Evolutionary conservation across 2,329 filamentous ascomycete species (phyloP).

Genomic region (Taxawa tesnikishii): DNA sequence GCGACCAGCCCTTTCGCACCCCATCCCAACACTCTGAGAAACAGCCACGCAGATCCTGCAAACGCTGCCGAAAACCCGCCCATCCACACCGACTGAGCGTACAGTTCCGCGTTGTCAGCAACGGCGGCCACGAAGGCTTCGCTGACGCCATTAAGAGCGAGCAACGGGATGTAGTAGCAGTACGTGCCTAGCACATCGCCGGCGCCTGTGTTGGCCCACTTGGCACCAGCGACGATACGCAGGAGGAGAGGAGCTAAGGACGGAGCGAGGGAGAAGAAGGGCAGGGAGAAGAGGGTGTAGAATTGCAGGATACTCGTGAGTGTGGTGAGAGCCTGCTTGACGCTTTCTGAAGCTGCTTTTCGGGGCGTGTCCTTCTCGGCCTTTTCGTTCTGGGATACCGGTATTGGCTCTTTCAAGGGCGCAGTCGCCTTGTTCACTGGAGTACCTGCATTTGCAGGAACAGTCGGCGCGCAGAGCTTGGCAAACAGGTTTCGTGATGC

Average conservation of each 20-base stretch:
- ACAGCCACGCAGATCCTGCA: constrained; percentile 59
- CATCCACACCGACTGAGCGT: constrained; percentile 76
- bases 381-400: constrained; percentile 15
- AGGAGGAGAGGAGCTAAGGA: constrained; percentile 62
- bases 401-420: constrained; percentile 26
- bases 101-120: constrained; percentile 61
- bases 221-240: constrained; percentile 59
- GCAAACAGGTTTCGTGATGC: constrained; percentile 84
- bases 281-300: constrained; percentile 62
- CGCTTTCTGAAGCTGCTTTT: not conserved
- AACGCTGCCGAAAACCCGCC: constrained; percentile 66
- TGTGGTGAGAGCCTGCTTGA: constrained; percentile 21
- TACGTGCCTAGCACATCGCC: constrained; percentile 65
- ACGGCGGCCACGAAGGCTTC: constrained; percentile 90
- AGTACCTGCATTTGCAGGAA: constrained; percentile 3
- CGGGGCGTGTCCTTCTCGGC: constrained; percentile 8
- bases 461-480: constrained; percentile 47
- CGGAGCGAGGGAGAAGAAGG: constrained; percentile 61
- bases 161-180: constrained; percentile 84
- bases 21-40: constrained; percentile 54
- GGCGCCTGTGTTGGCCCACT: constrained; percentile 65
- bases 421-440: constrained; percentile 17
- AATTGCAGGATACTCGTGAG: constrained; percentile 54
- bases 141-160: constrained; percentile 81
- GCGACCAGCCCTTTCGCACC: constrained; percentile 73